Conservation (phyloP, 108 stramenopile species). For the Conticribra guillardii region DNA sequence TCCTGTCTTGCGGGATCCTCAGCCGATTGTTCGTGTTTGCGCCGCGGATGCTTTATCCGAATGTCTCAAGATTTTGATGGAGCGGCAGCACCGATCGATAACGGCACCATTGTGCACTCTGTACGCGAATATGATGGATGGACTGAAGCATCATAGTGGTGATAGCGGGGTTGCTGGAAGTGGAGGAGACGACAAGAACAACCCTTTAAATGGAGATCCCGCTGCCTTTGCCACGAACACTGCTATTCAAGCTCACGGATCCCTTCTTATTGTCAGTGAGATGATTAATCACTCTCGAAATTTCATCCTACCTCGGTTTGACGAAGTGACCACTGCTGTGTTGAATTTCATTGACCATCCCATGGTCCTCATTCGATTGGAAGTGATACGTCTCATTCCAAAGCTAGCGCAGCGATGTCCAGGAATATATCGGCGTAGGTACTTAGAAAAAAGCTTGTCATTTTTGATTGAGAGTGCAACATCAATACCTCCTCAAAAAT, state of each 20-base stretch:
- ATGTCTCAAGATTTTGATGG: conserved; percentile 79
- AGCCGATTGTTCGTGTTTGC: conserved; percentile 87
- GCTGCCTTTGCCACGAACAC: conserved; percentile 43
- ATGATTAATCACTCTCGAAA: conserved; percentile 85
- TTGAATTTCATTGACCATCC: conserved; percentile 74
- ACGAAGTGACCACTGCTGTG: conserved; percentile 60
- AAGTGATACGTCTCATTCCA: conserved; percentile 90
- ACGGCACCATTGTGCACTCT: conserved; percentile 76
- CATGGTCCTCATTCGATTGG: conserved; percentile 76
- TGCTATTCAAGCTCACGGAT: conserved; percentile 80
- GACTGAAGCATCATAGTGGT: conserved; percentile 42
- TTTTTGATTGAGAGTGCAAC: conserved; percentile 78
- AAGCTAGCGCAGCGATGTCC: conserved; percentile 85
- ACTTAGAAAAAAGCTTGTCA: conserved; percentile 71
- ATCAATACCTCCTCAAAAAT: conserved; percentile 44
- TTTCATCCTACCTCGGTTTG: conserved; percentile 95
- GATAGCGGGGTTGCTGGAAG: conserved; percentile 5
- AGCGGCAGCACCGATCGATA: conserved; percentile 66
- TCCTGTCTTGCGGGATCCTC: conserved; percentile 78
- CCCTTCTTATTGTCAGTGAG: conserved; percentile 83
- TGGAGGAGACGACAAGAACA: conserved; percentile 13
- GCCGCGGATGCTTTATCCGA: conserved; percentile 93
- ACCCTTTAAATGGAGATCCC: conserved; percentile 26
- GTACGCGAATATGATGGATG: conserved; percentile 75
- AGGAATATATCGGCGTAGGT: conserved; percentile 83